phyloP scores from a whole-genome alignment of 805 yeast genomes.

The Vanderwaltozyma yarrowii region DNA sequence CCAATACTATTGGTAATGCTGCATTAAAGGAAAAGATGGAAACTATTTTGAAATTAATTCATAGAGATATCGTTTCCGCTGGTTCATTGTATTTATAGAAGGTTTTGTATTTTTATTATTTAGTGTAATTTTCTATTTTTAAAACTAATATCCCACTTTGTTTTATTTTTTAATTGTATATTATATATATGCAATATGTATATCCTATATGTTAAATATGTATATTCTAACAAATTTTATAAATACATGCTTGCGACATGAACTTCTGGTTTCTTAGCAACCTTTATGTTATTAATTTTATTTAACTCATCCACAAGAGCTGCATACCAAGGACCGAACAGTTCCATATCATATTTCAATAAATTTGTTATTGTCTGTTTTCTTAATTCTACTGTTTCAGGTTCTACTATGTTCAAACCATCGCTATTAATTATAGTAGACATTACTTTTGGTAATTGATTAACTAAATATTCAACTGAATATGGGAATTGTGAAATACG shows the following conservation, averaged over 20 bases:
- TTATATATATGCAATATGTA: too few species aligned
- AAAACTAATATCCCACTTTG: background rate
- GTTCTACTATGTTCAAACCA: constrained; percentile 14
- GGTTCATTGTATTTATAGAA: constrained; percentile 68
- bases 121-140: background rate
- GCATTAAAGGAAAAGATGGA: constrained; percentile 85
- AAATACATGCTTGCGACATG: constrained; percentile 7
- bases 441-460: constrained; percentile 19
- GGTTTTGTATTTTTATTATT: background rate
- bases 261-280: background rate
- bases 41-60: constrained; percentile 71
- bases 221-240: too few species aligned
- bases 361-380: constrained; percentile 16
- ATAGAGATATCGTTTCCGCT: constrained; percentile 93
- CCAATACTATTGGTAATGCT: constrained; percentile 87
- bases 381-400: constrained; percentile 19
- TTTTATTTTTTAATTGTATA: too few species aligned
- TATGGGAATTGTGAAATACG: constrained; percentile 16
- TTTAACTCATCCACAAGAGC: constrained; percentile 16
- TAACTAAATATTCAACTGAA: constrained; percentile 10
- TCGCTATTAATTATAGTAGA: constrained; percentile 14
- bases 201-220: too few species aligned
- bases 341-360: constrained; percentile 7
- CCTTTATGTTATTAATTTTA: background rate
- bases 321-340: constrained; percentile 17